Evolutionary conservation across 192 early-diverging fungal species (phyloP), one percentile per base, ranked within the genome.

Genomic region (Helicostylum pulchrum): DNA sequence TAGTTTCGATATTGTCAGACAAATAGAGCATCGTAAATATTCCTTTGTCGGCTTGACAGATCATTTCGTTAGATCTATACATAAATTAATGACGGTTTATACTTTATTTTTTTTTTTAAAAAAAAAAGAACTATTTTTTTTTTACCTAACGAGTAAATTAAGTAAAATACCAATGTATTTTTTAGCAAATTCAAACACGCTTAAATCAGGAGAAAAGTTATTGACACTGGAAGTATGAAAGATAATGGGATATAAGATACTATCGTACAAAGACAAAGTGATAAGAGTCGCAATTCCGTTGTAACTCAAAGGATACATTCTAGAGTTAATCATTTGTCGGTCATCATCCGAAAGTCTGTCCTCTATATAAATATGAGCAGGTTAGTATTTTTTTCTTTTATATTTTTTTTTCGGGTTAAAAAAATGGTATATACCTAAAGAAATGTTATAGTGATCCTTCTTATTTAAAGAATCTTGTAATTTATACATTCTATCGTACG

Each of bases 21-120:
- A 66, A 17, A 19, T 57, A 66, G 11, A 66, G 46, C 2, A 66
- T 12, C 3, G 21, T n/a, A 7, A 66, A 57, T 8, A 66, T 36
- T 0, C 26, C 43, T 46, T 66, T 66, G 19, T 66, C 64, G 8
- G 55, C 15, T 6, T 32, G 21, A 44, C 17, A 34, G 15, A 19
- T 36, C 6, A 39, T 42, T 23, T 34, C 56, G 31, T n/a, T 6
- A 4, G 30, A 34, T 19, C 31, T 43, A 58, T 2, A 58, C 0
- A 19, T 11, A 44, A 19, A 6, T 14, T 20, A 20, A 17, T 56
- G 0, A 56, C 3, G 7, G 3, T 15, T 11, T 39, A 12, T 11
- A 39, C 9, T 5, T n/a, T n/a, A n/a, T n/a, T n/a, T n/a, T n/a
- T n/a, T n/a, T n/a, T n/a, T n/a, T n/a, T n/a, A n/a, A n/a, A 56